Conservation (phyloP, 345 rosid genomes). For the Abelmoschus esculentus region DNA sequence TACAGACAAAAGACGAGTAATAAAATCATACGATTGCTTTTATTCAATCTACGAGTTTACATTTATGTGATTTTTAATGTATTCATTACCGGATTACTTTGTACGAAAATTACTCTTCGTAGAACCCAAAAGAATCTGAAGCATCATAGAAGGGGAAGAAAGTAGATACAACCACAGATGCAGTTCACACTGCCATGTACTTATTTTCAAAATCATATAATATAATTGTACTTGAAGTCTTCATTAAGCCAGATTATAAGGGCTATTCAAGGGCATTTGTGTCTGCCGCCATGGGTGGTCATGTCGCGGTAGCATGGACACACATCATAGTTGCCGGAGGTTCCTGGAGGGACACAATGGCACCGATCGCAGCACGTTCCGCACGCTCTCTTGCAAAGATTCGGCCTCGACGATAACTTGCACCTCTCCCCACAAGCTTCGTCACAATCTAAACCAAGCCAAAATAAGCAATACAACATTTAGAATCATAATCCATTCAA, state of each 20-base stretch:
- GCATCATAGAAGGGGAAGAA: not conserved
- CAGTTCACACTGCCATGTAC: not conserved
- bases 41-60: not conserved
- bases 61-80: not conserved
- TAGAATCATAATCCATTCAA: not conserved
- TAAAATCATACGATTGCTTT: too few species aligned
- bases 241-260: not conserved
- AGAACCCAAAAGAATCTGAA: not conserved
- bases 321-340: slow-evolving; percentile 50
- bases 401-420: slow-evolving; percentile 47
- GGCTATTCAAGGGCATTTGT: slow-evolving; percentile 55
- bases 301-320: slow-evolving; percentile 60
- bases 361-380: slow-evolving; percentile 70
- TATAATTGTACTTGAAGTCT: not conserved
- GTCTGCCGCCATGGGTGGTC: slow-evolving; percentile 72
- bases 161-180: not conserved
- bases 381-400: slow-evolving; percentile 61
- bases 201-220: not conserved
- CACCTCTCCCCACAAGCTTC: slow-evolving; percentile 58
- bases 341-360: slow-evolving; percentile 78
- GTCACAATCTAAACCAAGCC: slow-evolving; percentile 39
- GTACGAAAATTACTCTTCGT: not conserved
- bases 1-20: too few species aligned
- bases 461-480: not conserved
- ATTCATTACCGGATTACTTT: not conserved